These are phyloP conservation scores for Halenospora varia DNA, from an alignment of 495 filamentous ascomycete genomes.

Conservation along the genomic window DNA sequence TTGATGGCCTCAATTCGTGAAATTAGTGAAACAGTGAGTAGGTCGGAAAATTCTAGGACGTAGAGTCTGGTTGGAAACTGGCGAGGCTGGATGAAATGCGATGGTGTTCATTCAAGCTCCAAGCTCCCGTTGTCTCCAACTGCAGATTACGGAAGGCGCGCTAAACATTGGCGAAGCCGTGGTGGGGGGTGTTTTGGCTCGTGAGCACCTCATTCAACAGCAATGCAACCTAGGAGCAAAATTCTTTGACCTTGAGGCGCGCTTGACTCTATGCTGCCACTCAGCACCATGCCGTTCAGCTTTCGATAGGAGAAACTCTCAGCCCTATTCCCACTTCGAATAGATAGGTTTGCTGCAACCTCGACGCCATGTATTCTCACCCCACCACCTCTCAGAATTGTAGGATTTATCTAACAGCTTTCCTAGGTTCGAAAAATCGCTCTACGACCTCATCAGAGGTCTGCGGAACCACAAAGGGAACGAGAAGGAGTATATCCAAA, in stretches of 20 bases:
- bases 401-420: background rate
- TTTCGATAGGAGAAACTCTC: background rate
- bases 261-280: background rate
- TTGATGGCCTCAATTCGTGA: background rate
- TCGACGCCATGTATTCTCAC: background rate
- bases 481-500: slow-evolving; percentile 90
- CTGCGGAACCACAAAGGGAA: slow-evolving; percentile 89
- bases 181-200: background rate
- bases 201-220: background rate
- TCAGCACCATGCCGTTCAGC: background rate
- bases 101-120: background rate
- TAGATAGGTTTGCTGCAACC: background rate
- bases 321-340: background rate
- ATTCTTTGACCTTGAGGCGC: too few relatives aligned
- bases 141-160: background rate
- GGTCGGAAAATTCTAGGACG: background rate
- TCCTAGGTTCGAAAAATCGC: slow-evolving; percentile 93
- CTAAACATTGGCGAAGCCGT: background rate
- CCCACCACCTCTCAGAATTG: background rate
- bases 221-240: too few relatives aligned
- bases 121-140: background rate
- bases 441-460: slow-evolving; percentile 97
- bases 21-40: background rate
- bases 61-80: background rate
- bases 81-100: background rate